Evolutionary conservation across 805 yeast genomes (phyloP).

Genomic region (Candida caryicola): DNA sequence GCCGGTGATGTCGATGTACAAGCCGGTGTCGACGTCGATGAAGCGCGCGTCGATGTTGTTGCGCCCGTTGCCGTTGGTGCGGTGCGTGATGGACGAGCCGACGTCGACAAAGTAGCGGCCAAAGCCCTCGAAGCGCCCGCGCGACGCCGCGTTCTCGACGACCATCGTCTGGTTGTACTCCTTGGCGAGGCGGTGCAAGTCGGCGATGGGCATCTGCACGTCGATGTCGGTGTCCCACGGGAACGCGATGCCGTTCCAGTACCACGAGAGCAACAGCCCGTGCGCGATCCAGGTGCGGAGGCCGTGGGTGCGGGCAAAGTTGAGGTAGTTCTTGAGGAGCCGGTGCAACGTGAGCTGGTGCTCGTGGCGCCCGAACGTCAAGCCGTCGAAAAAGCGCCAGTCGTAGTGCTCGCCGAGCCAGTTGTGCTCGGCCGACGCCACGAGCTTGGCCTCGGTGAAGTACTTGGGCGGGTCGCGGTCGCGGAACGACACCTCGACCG

Average conservation of each 20-base stretch:
- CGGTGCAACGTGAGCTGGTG: conserved; percentile 17
- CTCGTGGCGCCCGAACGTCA: conserved; percentile 14
- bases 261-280: conserved; percentile 21
- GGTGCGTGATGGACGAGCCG: conserved; percentile 19
- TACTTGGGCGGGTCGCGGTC: conserved; percentile 19
- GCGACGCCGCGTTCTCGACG: conserved; percentile 13
- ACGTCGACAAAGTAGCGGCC: conserved; percentile 25
- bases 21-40: conserved; percentile 25
- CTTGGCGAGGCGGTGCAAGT: conserved; percentile 17
- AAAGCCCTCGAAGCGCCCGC: conserved; percentile 19
- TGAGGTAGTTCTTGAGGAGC: conserved; percentile 16
- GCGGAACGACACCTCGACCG: conserved; percentile 16
- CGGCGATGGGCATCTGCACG: conserved; percentile 24
- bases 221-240: conserved; percentile 27
- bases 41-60: conserved; percentile 21
- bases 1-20: conserved; percentile 27
- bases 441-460: conserved; percentile 20
- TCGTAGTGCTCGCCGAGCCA: conserved; percentile 25
- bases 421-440: conserved; percentile 8
- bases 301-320: conserved; percentile 18
- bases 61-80: conserved; percentile 50
- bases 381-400: conserved; percentile 24
- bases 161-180: conserved; percentile 21
- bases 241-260: conserved; percentile 22
- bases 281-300: conserved; percentile 24